Evolutionary conservation across 2,329 filamentous ascomycete genomes (phyloP).

Genomic region (Periconia digitata): DNA sequence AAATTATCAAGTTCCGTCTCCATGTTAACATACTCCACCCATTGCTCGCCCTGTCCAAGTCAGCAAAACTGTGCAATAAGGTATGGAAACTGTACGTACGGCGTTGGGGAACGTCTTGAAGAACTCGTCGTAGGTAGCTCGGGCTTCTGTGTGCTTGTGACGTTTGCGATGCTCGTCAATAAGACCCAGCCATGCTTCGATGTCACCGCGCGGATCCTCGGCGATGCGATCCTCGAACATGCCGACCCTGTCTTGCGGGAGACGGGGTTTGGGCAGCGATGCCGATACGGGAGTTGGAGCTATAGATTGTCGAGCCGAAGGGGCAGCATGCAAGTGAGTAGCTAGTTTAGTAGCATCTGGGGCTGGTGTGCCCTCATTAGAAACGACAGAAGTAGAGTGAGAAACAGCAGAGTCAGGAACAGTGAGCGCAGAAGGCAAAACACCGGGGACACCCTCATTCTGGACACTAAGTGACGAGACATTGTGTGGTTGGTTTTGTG

Average conservation of each 20-base stretch:
- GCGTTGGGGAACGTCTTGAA: constrained; percentile 85
- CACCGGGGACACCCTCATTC: constrained; percentile 49
- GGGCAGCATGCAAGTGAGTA: constrained; percentile 27
- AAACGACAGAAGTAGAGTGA: constrained; percentile 49
- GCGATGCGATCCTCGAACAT: constrained; percentile 88
- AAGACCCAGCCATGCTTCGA: constrained; percentile 86
- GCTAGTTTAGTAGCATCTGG: constrained; percentile 40
- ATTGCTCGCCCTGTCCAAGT: constrained; percentile 82
- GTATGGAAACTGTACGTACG: constrained; percentile 60
- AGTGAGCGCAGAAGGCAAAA: constrained; percentile 41
- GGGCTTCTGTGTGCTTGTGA: constrained; percentile 78
- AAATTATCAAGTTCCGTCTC: constrained; percentile 87
- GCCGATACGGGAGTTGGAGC: constrained; percentile 39
- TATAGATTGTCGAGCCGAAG: constrained; percentile 41
- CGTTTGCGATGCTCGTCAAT: constrained; percentile 82
- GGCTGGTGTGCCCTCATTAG: constrained; percentile 46
- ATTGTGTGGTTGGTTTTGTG: constrained; percentile 54
- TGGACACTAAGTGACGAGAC: constrained; percentile 63
- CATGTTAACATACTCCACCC: constrained; percentile 86
- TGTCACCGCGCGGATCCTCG: constrained; percentile 88
- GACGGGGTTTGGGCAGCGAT: constrained; percentile 52
- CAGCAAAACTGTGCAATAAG: constrained; percentile 9
- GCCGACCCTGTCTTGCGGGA: constrained; percentile 73
- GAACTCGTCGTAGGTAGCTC: constrained; percentile 82
- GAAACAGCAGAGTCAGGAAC: constrained; percentile 50